Evolutionary conservation across 371 early-diverging fungal genomes (phyloP).

Genomic region (Capniomyces stellatus): DNA sequence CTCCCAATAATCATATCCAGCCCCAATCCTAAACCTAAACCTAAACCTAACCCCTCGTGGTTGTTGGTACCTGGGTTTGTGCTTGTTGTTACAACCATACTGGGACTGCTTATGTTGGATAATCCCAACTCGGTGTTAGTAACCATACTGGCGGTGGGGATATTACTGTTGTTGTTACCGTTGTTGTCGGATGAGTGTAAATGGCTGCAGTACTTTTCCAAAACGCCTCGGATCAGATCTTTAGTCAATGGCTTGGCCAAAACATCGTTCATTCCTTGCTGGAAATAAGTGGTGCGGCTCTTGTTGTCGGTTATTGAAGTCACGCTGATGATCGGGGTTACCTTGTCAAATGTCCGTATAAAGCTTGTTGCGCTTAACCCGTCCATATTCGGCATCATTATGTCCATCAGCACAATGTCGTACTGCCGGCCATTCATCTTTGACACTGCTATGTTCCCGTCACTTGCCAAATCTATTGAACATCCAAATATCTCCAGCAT

Average conservation of each 20-base stretch:
- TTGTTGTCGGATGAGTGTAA: background rate
- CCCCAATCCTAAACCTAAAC: no score
- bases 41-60: no score
- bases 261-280: conserved; percentile 4
- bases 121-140: no score
- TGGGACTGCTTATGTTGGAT: no score
- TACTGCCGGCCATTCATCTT: conserved; percentile 2
- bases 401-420: conserved; percentile 4
- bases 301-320: background rate
- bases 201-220: background rate
- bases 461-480: background rate
- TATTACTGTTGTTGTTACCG: background rate
- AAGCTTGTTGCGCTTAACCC: conserved; percentile 1
- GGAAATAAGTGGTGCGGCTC: background rate
- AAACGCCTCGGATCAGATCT: background rate
- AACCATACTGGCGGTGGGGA: no score
- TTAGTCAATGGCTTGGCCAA: conserved; percentile 1
- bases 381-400: conserved; percentile 3
- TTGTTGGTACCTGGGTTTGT: no score
- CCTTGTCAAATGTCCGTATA: background rate
- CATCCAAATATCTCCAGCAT: conserved; percentile 1
- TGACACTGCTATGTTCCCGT: conserved; percentile 1
- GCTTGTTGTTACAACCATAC: no score
- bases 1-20: no score
- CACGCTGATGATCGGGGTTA: conserved; percentile 1